phyloP scores from a whole-genome alignment of 2,329 filamentous ascomycete genomes.

The Metarhizium guizhouense region DNA sequence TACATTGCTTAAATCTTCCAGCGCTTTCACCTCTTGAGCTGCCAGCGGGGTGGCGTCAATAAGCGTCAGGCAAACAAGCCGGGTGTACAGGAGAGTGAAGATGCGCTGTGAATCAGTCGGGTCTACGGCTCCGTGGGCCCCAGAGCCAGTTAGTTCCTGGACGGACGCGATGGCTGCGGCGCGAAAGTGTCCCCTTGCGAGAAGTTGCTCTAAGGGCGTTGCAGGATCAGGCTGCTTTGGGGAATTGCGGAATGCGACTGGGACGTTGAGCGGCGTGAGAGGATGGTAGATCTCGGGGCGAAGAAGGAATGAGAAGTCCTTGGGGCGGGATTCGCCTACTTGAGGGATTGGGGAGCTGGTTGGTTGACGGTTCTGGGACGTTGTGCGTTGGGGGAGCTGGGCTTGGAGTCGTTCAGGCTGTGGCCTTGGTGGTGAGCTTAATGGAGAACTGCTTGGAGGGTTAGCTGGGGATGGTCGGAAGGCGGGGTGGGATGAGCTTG shows the following conservation, averaged over 20 bases:
- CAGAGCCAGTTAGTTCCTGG: constrained; percentile 46
- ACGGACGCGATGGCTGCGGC: constrained; percentile 63
- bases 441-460: constrained; percentile 1
- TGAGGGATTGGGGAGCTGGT: constrained; percentile 18
- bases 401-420: constrained; percentile 3
- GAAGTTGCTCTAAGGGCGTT: constrained; percentile 57
- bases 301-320: constrained; percentile 75
- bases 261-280: constrained; percentile 54
- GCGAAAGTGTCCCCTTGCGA: constrained; percentile 69
- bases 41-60: constrained; percentile 64
- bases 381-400: constrained; percentile 13
- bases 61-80: constrained; percentile 73
- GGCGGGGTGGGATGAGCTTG: background rate
- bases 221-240: constrained; percentile 52
- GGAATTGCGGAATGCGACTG: constrained; percentile 60
- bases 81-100: constrained; percentile 70
- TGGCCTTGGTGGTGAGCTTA: constrained; percentile 6
- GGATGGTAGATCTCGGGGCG: constrained; percentile 77
- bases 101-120: constrained; percentile 56
- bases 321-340: constrained; percentile 27
- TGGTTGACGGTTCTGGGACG: constrained; percentile 8
- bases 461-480: background rate
- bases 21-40: constrained; percentile 54
- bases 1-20: constrained; percentile 51
- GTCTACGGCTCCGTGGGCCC: constrained; percentile 31